phyloP scores from a whole-genome alignment of 2,329 filamentous ascomycete genomes.

The Talaromyces rugulosus region DNA sequence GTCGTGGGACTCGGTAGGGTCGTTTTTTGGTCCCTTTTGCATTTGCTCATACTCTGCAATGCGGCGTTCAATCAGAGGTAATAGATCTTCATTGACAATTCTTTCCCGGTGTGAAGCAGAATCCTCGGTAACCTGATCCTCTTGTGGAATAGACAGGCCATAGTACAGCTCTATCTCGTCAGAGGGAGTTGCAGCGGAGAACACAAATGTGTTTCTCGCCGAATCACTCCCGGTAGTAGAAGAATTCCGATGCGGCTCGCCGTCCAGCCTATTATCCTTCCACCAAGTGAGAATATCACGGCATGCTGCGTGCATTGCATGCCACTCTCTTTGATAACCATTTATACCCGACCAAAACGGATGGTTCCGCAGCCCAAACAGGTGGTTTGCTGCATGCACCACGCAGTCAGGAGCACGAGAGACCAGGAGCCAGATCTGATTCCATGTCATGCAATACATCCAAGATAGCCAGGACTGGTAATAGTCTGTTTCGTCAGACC shows the following conservation, averaged over 20 bases:
- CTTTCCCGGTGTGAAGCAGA: background rate
- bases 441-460: slow-evolving; percentile 6
- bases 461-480: slow-evolving; percentile 6
- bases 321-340: background rate
- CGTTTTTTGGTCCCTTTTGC: background rate
- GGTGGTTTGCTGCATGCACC: slow-evolving; percentile 1
- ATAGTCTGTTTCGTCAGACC: background rate
- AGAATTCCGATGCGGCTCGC: background rate
- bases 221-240: background rate
- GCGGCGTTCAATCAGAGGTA: background rate
- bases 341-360: background rate
- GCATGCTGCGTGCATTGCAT: slow-evolving; percentile 2
- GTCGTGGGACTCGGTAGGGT: background rate
- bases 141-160: background rate
- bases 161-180: background rate
- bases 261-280: background rate
- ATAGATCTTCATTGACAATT: background rate
- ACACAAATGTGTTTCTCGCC: background rate
- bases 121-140: background rate
- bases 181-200: too few species aligned
- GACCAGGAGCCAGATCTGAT: background rate
- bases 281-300: background rate
- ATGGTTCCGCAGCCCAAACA: slow-evolving; percentile 1
- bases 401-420: background rate
- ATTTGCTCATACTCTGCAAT: background rate